phyloP scores from a whole-genome alignment of 768 basidiomycete genomes.

The Lepiota venenata region DNA sequence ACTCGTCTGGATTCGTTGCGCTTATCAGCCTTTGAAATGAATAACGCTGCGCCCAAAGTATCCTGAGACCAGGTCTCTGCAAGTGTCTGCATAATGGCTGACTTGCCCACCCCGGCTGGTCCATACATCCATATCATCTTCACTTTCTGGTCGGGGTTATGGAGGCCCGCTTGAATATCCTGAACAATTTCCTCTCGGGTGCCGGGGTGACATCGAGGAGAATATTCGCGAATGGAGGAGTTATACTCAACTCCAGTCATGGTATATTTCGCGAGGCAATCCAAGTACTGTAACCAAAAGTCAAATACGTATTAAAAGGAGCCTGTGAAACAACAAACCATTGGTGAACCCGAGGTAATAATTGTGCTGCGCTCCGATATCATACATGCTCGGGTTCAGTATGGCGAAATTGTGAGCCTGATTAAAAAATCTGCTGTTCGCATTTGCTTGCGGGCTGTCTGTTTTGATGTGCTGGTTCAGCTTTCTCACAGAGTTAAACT shows the following conservation, averaged over 20 bases:
- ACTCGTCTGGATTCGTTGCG: neutral
- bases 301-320: too few relatives aligned
- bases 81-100: slow-evolving; percentile 6
- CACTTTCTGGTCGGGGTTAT: neutral
- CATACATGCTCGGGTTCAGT: neutral
- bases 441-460: neutral
- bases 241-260: neutral
- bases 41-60: neutral
- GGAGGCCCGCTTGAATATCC: neutral
- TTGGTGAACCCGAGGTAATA: neutral
- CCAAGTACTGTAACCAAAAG: neutral
- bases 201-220: slow-evolving; percentile 2
- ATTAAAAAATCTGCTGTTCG: neutral
- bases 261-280: neutral
- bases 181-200: neutral
- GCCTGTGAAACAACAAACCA: neutral
- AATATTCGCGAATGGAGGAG: neutral
- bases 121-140: neutral
- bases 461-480: neutral
- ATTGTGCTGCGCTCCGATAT: slow-evolving; percentile 1
- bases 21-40: neutral
- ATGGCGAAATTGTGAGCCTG: slow-evolving; percentile 1
- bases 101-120: slow-evolving; percentile 3
- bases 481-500: too few relatives aligned
- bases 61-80: neutral